Percentiles rank a stretch among this genome's conserved stretches.
These are phyloP conservation scores for Saussurea involucrata DNA, from an alignment of 129 eudicot genomes.

Conservation along the genomic window DNA sequence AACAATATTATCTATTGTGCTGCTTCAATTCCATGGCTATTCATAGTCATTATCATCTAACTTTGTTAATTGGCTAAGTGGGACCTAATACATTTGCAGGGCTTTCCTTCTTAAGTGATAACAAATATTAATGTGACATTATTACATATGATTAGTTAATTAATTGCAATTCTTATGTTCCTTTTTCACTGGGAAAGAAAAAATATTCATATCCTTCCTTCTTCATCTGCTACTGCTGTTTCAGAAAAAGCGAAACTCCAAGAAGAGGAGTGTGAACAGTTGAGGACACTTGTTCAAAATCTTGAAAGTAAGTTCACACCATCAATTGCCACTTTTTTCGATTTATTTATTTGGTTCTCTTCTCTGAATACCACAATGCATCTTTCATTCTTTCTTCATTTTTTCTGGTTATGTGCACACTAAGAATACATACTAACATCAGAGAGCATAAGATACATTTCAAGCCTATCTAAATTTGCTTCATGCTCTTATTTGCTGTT, in stretches of 20 bases:
- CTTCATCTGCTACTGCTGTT: slow-evolving; percentile 27
- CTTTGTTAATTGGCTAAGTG: not conserved
- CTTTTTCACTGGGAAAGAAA: not conserved
- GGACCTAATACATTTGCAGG: not conserved
- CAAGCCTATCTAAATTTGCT: not conserved
- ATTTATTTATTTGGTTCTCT: not conserved
- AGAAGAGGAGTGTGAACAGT: slow-evolving; percentile 58
- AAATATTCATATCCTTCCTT: slow-evolving; percentile 8
- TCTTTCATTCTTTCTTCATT: not conserved
- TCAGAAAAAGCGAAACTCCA: slow-evolving; percentile 64
- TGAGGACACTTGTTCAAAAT: slow-evolving; percentile 72
- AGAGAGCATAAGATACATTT: not conserved
- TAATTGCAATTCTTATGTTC: not conserved
- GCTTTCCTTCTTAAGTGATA: not conserved
- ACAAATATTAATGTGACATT: not conserved
- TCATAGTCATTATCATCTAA: not conserved
- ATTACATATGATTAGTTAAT: not conserved
- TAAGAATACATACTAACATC: not conserved
- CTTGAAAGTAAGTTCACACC: slow-evolving; percentile 54
- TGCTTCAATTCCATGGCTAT: not conserved
- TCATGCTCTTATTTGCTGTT: not conserved
- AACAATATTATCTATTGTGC: not conserved
- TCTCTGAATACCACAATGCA: not conserved
- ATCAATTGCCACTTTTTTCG: not conserved
- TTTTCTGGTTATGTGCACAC: not conserved